Conservation (phyloP, 352 stramenopile genomes). For the Phytophthora gonapodyides region DNA sequence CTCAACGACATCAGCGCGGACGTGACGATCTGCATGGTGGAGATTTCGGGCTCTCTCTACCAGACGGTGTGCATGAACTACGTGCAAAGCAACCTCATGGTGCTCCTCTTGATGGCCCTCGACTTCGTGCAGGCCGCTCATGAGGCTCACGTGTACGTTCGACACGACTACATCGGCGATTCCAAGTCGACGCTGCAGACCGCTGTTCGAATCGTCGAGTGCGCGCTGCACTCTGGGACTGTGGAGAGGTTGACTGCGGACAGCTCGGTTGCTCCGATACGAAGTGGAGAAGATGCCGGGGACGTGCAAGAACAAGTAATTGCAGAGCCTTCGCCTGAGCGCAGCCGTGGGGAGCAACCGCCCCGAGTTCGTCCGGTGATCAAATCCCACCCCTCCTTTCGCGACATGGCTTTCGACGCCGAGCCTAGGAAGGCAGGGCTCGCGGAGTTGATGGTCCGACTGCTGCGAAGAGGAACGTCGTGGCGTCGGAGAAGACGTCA, state of each 20-base stretch:
- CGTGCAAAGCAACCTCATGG: slow-evolving; percentile 7
- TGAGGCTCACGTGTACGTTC: too few relatives aligned
- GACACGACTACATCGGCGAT: too few relatives aligned
- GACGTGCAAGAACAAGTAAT: too few relatives aligned
- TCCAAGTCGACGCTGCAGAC: too few relatives aligned
- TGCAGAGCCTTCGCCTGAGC: too few relatives aligned
- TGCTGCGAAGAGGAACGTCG: background rate
- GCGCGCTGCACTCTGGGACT: background rate
- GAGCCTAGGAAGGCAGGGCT: background rate
- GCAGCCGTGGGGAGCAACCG: background rate
- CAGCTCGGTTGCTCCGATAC: too few relatives aligned
- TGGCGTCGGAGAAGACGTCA: slow-evolving; percentile 1
- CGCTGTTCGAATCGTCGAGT: too few relatives aligned
- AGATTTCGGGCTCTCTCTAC: slow-evolving; percentile 36
- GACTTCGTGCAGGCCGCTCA: too few relatives aligned
- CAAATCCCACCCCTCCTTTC: too few relatives aligned
- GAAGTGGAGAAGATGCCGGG: too few relatives aligned
- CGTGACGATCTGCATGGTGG: slow-evolving; percentile 34
- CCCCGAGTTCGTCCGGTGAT: slow-evolving; percentile 1
- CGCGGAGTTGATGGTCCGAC: background rate
- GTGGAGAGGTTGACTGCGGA: background rate
- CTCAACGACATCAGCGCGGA: slow-evolving; percentile 32
- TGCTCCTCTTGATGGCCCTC: too few relatives aligned
- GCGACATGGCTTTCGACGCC: too few relatives aligned
- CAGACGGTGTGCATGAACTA: slow-evolving; percentile 34